Conservation (phyloP, 306 rosid genomes). For the Vigna hirtella region DNA sequence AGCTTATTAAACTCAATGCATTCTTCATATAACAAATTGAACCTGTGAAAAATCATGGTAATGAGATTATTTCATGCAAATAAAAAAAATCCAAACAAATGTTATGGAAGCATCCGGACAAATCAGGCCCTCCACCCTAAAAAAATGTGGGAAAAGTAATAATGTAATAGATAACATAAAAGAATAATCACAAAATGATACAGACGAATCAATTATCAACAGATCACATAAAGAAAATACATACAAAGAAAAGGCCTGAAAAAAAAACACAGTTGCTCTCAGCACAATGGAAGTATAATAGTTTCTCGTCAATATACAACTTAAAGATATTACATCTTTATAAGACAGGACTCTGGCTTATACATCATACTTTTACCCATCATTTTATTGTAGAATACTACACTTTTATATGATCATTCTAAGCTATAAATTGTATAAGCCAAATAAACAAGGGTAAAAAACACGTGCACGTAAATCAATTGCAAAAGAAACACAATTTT, state of each 20-base stretch:
- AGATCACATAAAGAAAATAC: constrained; percentile 30
- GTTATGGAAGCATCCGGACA: constrained; percentile 13
- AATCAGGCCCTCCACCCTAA: background rate
- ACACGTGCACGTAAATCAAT: background rate
- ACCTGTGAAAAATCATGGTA: constrained; percentile 56
- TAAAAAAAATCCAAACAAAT: constrained; percentile 23
- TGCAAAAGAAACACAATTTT: constrained; percentile 22
- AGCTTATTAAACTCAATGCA: constrained; percentile 80
- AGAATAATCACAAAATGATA: constrained; percentile 22
- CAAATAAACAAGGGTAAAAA: constrained; percentile 19
- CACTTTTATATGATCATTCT: constrained; percentile 24
- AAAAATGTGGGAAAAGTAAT: background rate
- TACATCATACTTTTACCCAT: constrained; percentile 16
- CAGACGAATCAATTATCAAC: constrained; percentile 10
- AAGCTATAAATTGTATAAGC: constrained; percentile 5
- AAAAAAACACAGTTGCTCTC: constrained; percentile 3
- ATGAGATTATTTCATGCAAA: constrained; percentile 5
- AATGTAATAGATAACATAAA: constrained; percentile 4
- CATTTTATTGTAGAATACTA: constrained; percentile 15
- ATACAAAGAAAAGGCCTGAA: background rate
- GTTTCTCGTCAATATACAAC: constrained; percentile 16
- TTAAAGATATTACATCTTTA: background rate
- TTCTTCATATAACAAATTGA: constrained; percentile 83
- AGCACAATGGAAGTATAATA: constrained; percentile 22
- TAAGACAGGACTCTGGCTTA: constrained; percentile 31